Base-by-base conservation (phyloP, 495 filamentous ascomycete genomes). In the Neurospora pannonica region DNA sequence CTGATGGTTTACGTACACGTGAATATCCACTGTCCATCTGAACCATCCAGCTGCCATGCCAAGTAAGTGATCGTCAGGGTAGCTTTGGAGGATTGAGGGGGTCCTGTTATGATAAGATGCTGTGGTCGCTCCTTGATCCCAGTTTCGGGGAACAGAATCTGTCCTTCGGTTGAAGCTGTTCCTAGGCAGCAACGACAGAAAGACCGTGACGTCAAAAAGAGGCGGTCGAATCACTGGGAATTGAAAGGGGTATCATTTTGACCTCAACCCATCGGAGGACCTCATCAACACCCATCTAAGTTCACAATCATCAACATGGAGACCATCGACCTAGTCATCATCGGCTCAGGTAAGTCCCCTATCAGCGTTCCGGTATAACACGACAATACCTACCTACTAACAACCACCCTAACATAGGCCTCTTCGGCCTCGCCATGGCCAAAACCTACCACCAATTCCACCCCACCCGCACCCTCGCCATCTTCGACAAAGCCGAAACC, bases 361-460 rank as follows among this genome's bases (percentile, higher is more conserved):
- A 19, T 36, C 34, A 7, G 34, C 34, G 34, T 7, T 1, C 34
- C 34, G 1, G 0, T 2, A 36, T 36, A 7, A 36, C 34, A 36
- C 71, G 19, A 43, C 8, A 72, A 67, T 21, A 37, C 70, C n/a
- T 62, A 28, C 54, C 28, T 28, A 38, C 36, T 70, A 31, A n/a
- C 34, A 37, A 5, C 38, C 19, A 9, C 17, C 46, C 31, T 38
- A n/a, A 38, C n/a, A 42, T 34, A 86, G 85, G 85, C 54, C 79
- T 82, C 74, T 83, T 78, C 48, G 85, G 85, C 70, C 76, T 87
- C 17, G 82, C 80, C 9, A 79, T 80, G 17, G 84, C 84, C 60
- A 83, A 83, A 79, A 81, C 81, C 38, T 83, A 80, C 71, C 84
- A 82, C 73, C 78, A 80, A 70, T 76, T 84, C 31, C 79, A 85